Base-by-base conservation (phyloP, 306 rosid genomes). In the Cucumis cinereus region DNA sequence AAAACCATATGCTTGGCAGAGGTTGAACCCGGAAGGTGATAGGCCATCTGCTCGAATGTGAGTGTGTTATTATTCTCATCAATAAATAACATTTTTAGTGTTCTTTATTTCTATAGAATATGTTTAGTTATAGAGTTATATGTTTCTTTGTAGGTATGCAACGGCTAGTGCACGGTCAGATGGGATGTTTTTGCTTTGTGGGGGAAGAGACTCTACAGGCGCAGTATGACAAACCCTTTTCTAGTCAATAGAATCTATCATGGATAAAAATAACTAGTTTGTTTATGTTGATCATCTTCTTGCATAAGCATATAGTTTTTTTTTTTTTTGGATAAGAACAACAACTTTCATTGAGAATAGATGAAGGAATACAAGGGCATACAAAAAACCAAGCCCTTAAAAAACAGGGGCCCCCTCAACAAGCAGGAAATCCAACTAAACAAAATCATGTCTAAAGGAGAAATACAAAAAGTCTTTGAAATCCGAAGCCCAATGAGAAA, bases 91-190 rank as follows among this genome's bases (percentile, higher is more conserved):
- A 76, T 78, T 60, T 35, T 67, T 71, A 20, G 40, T 20, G 61
- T 75, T 73, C 28, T 19, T 62, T 59, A 26, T 63, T 36, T 82
- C 77, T 73, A 63, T 19, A 35, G 8, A 49, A 60, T 26, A 77
- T 57, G 22, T 23, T 35, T 74, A 62, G 52, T 55, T 80, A 67
- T 41, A 58, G 24, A 67, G 56, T 78, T 74, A 54, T 77, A 72
- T 82, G 76, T 82, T 77, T 85, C 73, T 85, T 69, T 87, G 82
- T 85, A 95, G 99, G 99, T 95, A 95, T 49, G 99, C 98, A 26
- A 95, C 99, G 71, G 99, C 96, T 72, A 90, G 99, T 87, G 91
- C 98, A 57, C 99, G 99, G 69, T 88, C 99, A 81, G 99, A 95
- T 87, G 99, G 99, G 78, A 95, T 95, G 99, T 89, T 95, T 88